Evolutionary conservation across 2,329 filamentous ascomycete species (phyloP).

Genomic region (Aquanectria penicillioides): DNA sequence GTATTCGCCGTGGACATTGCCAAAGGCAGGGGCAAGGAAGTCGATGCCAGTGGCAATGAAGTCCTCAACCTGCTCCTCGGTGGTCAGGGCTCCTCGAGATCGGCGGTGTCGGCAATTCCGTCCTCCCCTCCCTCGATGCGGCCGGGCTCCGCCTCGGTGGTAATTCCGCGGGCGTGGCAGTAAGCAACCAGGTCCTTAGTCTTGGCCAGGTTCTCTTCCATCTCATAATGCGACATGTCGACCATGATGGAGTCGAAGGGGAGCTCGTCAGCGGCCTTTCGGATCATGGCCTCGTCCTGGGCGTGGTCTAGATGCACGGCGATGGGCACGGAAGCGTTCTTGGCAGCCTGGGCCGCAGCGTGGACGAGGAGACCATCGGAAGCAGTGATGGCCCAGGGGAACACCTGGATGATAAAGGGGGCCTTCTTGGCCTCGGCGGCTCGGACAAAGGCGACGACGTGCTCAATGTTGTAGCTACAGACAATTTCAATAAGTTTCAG

Average conservation of each 20-base stretch:
- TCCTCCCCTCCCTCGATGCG: slow-evolving; percentile 66
- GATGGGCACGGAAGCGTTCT: slow-evolving; percentile 66
- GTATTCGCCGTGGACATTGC: slow-evolving; percentile 81
- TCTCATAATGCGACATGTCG: slow-evolving; percentile 79
- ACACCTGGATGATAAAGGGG: slow-evolving; percentile 75
- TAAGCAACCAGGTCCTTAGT: slow-evolving; percentile 20
- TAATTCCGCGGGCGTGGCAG: slow-evolving; percentile 25
- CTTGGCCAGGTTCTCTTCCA: slow-evolving; percentile 69
- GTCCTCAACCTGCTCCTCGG: slow-evolving; percentile 73
- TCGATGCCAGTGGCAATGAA: slow-evolving; percentile 79
- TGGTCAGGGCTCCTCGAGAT: slow-evolving; percentile 62
- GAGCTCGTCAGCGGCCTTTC: slow-evolving; percentile 60
- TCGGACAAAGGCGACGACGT: slow-evolving; percentile 72
- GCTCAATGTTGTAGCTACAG: slow-evolving; percentile 72
- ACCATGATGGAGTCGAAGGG: slow-evolving; percentile 80
- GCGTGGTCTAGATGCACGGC: slow-evolving; percentile 75
- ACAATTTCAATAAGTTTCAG: slow-evolving; percentile 43
- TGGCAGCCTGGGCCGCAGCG: slow-evolving; percentile 64
- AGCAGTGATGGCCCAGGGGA: slow-evolving; percentile 78
- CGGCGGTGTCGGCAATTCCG: slow-evolving; percentile 70
- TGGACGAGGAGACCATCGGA: slow-evolving; percentile 56
- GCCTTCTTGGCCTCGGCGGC: slow-evolving; percentile 74
- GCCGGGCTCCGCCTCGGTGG: slow-evolving; percentile 30
- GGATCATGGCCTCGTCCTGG: slow-evolving; percentile 66
- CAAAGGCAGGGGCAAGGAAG: slow-evolving; percentile 79